Conservation (phyloP, 345 rosid species). For the Fremontodendron californicum region DNA sequence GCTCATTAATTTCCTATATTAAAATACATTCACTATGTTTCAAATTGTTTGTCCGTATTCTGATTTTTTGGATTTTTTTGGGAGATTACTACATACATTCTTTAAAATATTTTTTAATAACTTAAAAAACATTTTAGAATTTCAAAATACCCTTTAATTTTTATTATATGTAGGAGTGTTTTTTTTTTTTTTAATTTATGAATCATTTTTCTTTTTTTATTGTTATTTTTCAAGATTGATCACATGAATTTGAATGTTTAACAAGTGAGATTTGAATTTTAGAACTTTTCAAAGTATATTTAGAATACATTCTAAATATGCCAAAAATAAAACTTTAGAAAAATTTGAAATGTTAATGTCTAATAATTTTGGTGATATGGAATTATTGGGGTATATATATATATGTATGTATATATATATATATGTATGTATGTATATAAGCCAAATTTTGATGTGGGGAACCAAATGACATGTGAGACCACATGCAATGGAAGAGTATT, state of each 20-base stretch:
- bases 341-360: neutral
- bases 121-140: too few species aligned
- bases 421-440: too few species aligned
- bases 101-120: too few species aligned
- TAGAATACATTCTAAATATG: neutral
- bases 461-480: constrained; percentile 13
- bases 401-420: too few species aligned
- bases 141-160: too few species aligned
- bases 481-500: neutral
- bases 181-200: too few species aligned
- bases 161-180: too few species aligned
- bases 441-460: constrained; percentile 6
- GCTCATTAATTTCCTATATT: too few species aligned
- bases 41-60: neutral
- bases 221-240: neutral
- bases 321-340: neutral
- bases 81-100: too few species aligned
- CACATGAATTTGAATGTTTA: neutral
- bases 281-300: neutral
- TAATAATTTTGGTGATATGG: neutral
- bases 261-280: neutral
- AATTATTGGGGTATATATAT: neutral
- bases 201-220: neutral
- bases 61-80: neutral
- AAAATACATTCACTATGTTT: neutral